Evolutionary conservation across 2,329 filamentous ascomycete species (phyloP).

Genomic region (Trichoderma guizhouense): DNA sequence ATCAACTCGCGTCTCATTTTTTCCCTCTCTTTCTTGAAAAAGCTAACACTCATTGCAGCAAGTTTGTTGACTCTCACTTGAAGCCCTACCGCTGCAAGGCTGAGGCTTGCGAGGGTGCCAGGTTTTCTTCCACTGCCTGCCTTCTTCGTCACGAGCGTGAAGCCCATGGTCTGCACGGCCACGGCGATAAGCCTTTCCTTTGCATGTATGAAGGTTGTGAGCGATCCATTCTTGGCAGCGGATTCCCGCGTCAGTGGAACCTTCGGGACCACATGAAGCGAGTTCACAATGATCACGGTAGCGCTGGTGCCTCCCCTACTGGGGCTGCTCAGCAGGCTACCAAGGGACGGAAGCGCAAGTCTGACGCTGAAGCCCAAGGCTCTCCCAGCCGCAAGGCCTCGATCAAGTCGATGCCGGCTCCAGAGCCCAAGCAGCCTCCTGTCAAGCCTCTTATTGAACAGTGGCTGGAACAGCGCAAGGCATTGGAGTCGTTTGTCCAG

Average conservation of each 20-base stretch:
- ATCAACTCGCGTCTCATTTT: background rate
- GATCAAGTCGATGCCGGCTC: conserved; percentile 39
- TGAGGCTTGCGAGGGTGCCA: conserved; percentile 74
- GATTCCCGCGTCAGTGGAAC: conserved; percentile 95
- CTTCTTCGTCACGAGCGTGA: conserved; percentile 92
- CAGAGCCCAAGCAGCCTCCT: conserved; percentile 32
- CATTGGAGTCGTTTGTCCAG: conserved; percentile 57
- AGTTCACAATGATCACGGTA: conserved; percentile 68
- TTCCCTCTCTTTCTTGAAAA: background rate
- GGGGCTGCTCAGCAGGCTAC: conserved; percentile 31
- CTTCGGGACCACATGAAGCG: conserved; percentile 95
- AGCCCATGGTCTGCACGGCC: conserved; percentile 91
- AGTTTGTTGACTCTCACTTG: conserved; percentile 94
- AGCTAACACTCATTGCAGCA: conserved; percentile 52
- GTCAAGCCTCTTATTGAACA: conserved; percentile 47
- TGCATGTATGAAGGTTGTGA: conserved; percentile 88
- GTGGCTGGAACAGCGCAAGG: conserved; percentile 61
- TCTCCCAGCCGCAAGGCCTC: conserved; percentile 48
- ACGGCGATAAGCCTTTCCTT: conserved; percentile 87
- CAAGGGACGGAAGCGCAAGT: conserved; percentile 59
- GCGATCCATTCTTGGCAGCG: conserved; percentile 74
- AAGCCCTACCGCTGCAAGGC: conserved; percentile 96
- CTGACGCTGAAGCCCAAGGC: conserved; percentile 42
- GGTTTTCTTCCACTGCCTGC: conserved; percentile 93
- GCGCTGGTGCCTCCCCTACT: conserved; percentile 41